phyloP scores from a whole-genome alignment of 305 asterid species.

The Fraxinus sp. region DNA sequence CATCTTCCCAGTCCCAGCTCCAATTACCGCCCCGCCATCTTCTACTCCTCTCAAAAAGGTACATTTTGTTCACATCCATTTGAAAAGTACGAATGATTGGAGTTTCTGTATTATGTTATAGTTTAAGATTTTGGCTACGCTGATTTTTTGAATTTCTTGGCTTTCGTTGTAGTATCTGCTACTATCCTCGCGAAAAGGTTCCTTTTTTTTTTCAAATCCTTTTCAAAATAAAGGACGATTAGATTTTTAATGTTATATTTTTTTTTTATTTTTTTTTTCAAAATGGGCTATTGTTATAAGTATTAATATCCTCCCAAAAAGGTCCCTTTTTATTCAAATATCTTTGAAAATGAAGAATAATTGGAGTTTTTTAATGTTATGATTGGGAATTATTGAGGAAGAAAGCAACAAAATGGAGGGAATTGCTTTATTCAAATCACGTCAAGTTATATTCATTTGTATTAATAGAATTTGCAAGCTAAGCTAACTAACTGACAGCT shows the following conservation, averaged over 20 bases:
- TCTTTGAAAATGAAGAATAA: neutral
- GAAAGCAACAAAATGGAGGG: too few relatives aligned
- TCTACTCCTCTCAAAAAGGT: slow-evolving; percentile 38
- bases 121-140: neutral
- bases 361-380: neutral
- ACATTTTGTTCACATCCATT: neutral
- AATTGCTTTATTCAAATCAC: too few relatives aligned
- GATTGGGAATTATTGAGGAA: too few relatives aligned
- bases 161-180: neutral
- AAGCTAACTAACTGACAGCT: too few relatives aligned
- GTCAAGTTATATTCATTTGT: too few relatives aligned
- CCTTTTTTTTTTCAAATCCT: neutral
- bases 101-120: neutral
- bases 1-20: slow-evolving; percentile 27
- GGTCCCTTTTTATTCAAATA: neutral
- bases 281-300: neutral
- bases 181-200: too few relatives aligned
- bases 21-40: slow-evolving; percentile 20
- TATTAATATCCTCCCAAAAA: too few relatives aligned
- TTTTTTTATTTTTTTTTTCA: neutral
- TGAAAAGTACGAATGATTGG: neutral
- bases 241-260: neutral
- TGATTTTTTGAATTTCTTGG: neutral
- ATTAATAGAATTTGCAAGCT: too few relatives aligned
- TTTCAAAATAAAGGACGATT: neutral